These are phyloP conservation scores for Proliferodiscus dingleyae DNA, from an alignment of 2,329 filamentous ascomycete species.

Conservation along the genomic window DNA sequence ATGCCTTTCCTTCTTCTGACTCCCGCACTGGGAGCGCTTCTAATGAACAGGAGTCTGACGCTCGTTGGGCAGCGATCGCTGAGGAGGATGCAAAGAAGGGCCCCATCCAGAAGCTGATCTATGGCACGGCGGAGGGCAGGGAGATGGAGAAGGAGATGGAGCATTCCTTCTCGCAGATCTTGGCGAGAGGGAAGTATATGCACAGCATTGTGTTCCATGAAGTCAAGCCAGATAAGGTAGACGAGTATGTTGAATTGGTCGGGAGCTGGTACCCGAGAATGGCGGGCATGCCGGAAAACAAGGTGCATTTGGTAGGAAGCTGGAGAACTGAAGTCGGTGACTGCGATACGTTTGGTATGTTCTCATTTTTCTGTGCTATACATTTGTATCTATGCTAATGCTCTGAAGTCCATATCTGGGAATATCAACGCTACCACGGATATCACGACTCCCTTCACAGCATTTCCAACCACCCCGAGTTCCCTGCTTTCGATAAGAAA, in stretches of 20 bases:
- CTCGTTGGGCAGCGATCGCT: slow-evolving; percentile 37
- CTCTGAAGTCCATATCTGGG: slow-evolving; percentile 95
- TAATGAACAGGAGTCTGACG: no score
- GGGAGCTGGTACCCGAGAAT: slow-evolving; percentile 90
- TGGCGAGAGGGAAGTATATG: slow-evolving; percentile 95
- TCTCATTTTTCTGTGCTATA: no score
- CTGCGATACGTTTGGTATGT: slow-evolving; percentile 88
- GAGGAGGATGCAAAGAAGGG: slow-evolving; percentile 65
- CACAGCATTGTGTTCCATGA: slow-evolving; percentile 97
- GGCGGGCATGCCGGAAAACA: slow-evolving; percentile 79
- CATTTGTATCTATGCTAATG: no score
- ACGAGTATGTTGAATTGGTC: slow-evolving; percentile 88
- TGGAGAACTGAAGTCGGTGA: slow-evolving; percentile 98
- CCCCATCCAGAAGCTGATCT: slow-evolving; percentile 81
- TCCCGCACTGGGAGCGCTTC: no score
- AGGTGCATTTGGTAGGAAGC: slow-evolving; percentile 93
- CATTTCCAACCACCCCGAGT: slow-evolving; percentile 80
- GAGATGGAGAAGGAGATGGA: slow-evolving; percentile 95
- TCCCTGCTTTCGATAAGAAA: slow-evolving; percentile 75
- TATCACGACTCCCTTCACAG: slow-evolving; percentile 88
- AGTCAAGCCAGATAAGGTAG: slow-evolving; percentile 90
- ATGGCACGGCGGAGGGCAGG: slow-evolving; percentile 91
- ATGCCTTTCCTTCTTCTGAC: slow-evolving; percentile 42
- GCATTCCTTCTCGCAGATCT: slow-evolving; percentile 88
- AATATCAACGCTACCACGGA: slow-evolving; percentile 94